These are phyloP conservation scores for Hemileia vastatrix DNA, from an alignment of 1,284 basidiomycete genomes.

Conservation along the genomic window DNA sequence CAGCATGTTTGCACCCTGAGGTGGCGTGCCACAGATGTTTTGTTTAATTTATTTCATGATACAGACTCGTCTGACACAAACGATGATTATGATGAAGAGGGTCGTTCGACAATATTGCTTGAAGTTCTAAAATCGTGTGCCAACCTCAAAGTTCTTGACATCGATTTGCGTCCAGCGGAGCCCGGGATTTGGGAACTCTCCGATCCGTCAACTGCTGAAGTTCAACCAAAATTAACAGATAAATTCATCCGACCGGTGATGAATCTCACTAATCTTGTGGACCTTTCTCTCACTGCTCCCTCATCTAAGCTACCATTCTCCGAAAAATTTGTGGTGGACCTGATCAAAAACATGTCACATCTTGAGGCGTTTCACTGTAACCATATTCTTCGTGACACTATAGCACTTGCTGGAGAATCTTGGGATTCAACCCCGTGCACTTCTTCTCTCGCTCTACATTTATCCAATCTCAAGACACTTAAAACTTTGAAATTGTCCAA, in stretches of 20 bases:
- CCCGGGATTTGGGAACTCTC: not conserved
- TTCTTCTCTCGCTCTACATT: slow-evolving; percentile 1
- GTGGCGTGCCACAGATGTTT: not conserved
- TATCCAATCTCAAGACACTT: not conserved
- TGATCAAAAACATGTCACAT: slow-evolving; percentile 1
- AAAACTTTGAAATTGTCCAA: not conserved
- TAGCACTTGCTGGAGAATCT: not conserved
- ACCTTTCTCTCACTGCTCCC: not conserved
- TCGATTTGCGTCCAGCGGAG: slow-evolving; percentile 5
- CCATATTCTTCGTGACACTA: not conserved
- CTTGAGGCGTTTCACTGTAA: slow-evolving; percentile 3
- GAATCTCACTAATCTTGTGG: not conserved
- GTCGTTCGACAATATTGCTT: not conserved
- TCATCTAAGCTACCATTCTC: not conserved
- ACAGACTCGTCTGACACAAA: not conserved
- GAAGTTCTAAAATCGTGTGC: slow-evolving; percentile 3
- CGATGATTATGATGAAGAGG: slow-evolving; percentile 1
- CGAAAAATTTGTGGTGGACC: not conserved
- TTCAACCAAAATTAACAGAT: not conserved
- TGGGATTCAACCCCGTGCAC: not conserved
- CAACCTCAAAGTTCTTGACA: not conserved
- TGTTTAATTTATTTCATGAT: not conserved
- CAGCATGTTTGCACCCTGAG: slow-evolving; percentile 1
- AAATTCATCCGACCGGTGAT: slow-evolving; percentile 5
- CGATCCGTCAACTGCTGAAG: not conserved